Percentiles rank a stretch among this genome's conserved stretches.
phyloP scores from a whole-genome alignment of 78 protist genomes.

The Guillardia theta region DNA sequence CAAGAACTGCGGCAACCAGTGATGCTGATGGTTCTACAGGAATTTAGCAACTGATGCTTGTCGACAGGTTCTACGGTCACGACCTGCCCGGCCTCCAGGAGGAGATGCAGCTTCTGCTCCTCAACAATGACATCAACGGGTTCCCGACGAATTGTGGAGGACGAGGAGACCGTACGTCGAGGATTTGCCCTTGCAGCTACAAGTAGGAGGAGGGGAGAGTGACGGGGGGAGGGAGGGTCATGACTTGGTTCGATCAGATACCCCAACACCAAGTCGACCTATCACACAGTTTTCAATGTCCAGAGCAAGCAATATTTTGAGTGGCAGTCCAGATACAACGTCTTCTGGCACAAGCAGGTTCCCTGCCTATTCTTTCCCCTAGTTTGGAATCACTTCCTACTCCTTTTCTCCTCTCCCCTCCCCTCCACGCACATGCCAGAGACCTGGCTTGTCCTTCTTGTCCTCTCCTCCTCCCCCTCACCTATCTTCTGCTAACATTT shows the following conservation, averaged over 20 bases:
- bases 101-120: background rate
- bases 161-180: background rate
- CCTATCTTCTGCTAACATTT: too few species aligned
- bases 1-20: background rate
- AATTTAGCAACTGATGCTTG: background rate
- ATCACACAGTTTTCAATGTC: slow-evolving; percentile 22
- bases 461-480: too few species aligned
- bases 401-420: background rate
- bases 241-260: too few species aligned
- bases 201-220: background rate
- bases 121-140: background rate
- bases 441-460: too few species aligned
- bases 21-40: background rate
- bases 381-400: background rate
- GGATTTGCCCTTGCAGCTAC: background rate
- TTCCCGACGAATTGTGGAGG: background rate
- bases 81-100: background rate
- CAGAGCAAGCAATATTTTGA: background rate
- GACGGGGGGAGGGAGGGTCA: background rate
- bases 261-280: background rate
- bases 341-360: slow-evolving; percentile 22
- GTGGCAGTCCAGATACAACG: slow-evolving; percentile 6
- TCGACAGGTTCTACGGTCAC: background rate
- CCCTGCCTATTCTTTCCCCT: background rate
- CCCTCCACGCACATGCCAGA: background rate